Evolutionary conservation across 179 eudicot species (phyloP).

Genomic region (Vitellaria paradoxa): DNA sequence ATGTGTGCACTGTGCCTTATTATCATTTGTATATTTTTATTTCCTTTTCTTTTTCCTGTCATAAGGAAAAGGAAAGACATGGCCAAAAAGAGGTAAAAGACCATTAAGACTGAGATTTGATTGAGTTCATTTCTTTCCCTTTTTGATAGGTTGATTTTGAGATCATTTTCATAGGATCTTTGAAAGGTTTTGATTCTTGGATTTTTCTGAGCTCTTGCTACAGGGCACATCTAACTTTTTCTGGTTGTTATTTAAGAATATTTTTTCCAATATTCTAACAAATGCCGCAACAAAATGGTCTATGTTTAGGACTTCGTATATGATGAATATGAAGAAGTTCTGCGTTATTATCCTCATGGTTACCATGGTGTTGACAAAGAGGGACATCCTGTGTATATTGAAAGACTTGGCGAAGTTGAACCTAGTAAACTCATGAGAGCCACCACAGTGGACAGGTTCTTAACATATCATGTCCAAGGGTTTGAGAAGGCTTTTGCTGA

Average conservation of each 20-base stretch:
- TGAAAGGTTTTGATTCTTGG: background rate
- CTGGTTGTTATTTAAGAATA: background rate
- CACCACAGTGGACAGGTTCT: constrained; percentile 81
- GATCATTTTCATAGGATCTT: background rate
- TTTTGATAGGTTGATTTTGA: background rate
- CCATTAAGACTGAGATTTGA: background rate
- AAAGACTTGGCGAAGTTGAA: constrained; percentile 85
- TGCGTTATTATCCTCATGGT: constrained; percentile 84
- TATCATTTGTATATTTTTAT: background rate
- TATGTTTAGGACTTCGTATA: constrained; percentile 69
- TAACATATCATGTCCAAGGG: constrained; percentile 89
- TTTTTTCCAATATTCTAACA: constrained; percentile 13
- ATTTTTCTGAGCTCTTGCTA: background rate
- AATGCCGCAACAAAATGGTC: constrained; percentile 14
- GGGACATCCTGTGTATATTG: constrained; percentile 91
- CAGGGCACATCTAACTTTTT: background rate
- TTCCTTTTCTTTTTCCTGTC: background rate
- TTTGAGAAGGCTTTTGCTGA: constrained; percentile 83
- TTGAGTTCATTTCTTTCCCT: background rate
- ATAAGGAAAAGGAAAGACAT: background rate
- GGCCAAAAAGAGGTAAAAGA: background rate
- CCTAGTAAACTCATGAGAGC: constrained; percentile 85
- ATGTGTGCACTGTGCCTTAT: background rate
- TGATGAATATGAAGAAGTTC: constrained; percentile 77
- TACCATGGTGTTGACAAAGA: constrained; percentile 95